phyloP scores from a whole-genome alignment of 2,329 filamentous ascomycete genomes.

The Truncatella angustata region DNA sequence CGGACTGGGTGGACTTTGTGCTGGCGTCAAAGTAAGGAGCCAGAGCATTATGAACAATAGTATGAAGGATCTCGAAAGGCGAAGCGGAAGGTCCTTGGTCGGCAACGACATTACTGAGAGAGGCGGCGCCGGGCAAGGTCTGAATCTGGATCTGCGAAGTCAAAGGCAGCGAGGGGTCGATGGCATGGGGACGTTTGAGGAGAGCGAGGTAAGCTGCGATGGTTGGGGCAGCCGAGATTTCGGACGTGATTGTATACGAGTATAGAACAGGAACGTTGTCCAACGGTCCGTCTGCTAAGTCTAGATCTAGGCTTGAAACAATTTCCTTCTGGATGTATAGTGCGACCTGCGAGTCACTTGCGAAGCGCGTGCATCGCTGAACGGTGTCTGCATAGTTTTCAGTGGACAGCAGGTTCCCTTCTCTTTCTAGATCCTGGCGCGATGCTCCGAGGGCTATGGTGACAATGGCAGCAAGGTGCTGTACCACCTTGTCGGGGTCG shows the following conservation, averaged over 20 bases:
- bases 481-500: conserved; percentile 68
- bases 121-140: conserved; percentile 81
- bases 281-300: conserved; percentile 47
- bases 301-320: conserved; percentile 50
- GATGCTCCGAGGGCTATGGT: conserved; percentile 73
- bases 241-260: conserved; percentile 76
- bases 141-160: conserved; percentile 88
- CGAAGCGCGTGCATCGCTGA: conserved; percentile 84
- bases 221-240: conserved; percentile 76
- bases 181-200: conserved; percentile 83
- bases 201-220: conserved; percentile 85
- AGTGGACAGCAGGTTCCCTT: conserved; percentile 80
- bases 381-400: conserved; percentile 74
- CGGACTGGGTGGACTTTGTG: conserved; percentile 74
- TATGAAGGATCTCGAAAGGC: conserved; percentile 89
- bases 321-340: conserved; percentile 90
- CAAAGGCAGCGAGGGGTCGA: conserved; percentile 80
- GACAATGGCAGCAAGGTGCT: conserved; percentile 70
- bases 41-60: conserved; percentile 85
- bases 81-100: conserved; percentile 73
- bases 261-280: conserved; percentile 52
- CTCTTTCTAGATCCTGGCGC: conserved; percentile 73
- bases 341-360: conserved; percentile 80
- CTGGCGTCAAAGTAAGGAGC: conserved; percentile 97
- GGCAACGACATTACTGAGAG: conserved; percentile 62